Conservation (phyloP, 2,329 filamentous ascomycete genomes). For the Pseudogymnoascus sp. region DNA sequence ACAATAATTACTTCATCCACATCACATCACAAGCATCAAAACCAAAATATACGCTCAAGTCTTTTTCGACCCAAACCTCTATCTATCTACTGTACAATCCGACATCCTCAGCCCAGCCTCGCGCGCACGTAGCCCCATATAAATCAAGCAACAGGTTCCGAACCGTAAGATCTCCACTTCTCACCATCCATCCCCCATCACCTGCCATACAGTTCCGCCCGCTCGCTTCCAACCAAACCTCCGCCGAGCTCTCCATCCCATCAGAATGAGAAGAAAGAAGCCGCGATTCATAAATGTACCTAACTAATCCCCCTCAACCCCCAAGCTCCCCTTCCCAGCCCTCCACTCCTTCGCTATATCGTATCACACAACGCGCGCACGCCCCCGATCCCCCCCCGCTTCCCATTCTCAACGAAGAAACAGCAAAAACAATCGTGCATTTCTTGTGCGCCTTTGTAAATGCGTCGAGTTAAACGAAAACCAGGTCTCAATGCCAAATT, state of each 20-base stretch:
- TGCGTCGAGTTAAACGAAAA: constrained; percentile 2
- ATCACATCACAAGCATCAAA: background rate
- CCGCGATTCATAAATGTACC: background rate
- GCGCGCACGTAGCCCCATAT: background rate
- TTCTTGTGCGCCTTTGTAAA: constrained; percentile 8
- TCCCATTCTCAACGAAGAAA: background rate
- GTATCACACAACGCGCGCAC: background rate
- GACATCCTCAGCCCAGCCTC: background rate
- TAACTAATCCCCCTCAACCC: background rate
- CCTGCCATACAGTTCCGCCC: background rate
- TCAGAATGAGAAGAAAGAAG: background rate
- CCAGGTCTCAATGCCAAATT: constrained; percentile 1
- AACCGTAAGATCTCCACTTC: constrained; percentile 6
- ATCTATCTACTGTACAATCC: constrained; percentile 8
- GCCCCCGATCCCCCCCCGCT: background rate
- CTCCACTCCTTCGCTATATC: constrained; percentile 2
- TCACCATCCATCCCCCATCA: constrained; percentile 1
- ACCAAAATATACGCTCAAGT: background rate
- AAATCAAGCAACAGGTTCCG: constrained; percentile 5
- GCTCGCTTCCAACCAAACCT: background rate
- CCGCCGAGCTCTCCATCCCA: constrained; percentile 1
- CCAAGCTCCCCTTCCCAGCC: background rate
- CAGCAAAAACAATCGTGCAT: constrained; percentile 3
- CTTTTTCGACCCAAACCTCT: background rate
- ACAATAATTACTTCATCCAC: background rate